phyloP scores from a whole-genome alignment of 495 filamentous ascomycete species.

The Arthonia radiata region DNA sequence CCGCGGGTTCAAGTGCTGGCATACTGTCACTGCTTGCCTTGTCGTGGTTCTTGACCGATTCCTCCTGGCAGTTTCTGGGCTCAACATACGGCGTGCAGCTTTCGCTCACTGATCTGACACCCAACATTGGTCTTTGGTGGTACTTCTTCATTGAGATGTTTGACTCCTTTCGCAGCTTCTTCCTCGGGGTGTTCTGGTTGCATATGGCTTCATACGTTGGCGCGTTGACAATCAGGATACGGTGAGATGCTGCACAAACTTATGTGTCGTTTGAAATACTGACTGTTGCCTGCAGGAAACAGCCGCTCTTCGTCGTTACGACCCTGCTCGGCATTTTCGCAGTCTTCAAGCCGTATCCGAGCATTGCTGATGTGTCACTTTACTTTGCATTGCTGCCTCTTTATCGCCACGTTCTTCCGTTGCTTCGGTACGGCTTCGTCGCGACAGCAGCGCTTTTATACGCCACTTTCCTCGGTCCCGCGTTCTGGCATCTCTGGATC shows the following conservation, averaged over 20 bases:
- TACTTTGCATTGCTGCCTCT: conserved; percentile 64
- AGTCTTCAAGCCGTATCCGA: conserved; percentile 91
- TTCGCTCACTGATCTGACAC: conserved; percentile 74
- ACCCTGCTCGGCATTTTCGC: conserved; percentile 67
- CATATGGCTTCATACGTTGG: conserved; percentile 75
- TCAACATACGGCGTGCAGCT: conserved; percentile 85
- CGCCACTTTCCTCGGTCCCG: conserved; percentile 66
- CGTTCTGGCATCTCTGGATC: conserved; percentile 95
- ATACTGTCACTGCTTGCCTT: conserved; percentile 32
- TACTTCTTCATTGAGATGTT: conserved; percentile 99
- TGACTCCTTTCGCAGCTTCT: conserved; percentile 90
- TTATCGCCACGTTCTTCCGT: conserved; percentile 85
- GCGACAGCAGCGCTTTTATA: conserved; percentile 61
- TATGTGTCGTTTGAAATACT: too few species aligned
- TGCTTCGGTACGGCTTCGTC: conserved; percentile 88
- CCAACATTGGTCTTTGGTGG: conserved; percentile 95
- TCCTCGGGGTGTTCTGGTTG: conserved; percentile 92
- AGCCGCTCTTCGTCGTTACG: conserved; percentile 66
- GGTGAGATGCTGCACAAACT: conserved; percentile 18
- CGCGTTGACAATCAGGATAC: conserved; percentile 54
- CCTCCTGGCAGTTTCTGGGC: conserved; percentile 59
- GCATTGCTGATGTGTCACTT: conserved; percentile 62
- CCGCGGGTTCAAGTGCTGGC: conserved; percentile 18
- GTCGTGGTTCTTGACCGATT: conserved; percentile 51
- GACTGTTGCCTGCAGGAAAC: conserved; percentile 14